Evolutionary conservation across 164 flowering plant genomes (phyloP).

Genomic region (Vitis cinerea): DNA sequence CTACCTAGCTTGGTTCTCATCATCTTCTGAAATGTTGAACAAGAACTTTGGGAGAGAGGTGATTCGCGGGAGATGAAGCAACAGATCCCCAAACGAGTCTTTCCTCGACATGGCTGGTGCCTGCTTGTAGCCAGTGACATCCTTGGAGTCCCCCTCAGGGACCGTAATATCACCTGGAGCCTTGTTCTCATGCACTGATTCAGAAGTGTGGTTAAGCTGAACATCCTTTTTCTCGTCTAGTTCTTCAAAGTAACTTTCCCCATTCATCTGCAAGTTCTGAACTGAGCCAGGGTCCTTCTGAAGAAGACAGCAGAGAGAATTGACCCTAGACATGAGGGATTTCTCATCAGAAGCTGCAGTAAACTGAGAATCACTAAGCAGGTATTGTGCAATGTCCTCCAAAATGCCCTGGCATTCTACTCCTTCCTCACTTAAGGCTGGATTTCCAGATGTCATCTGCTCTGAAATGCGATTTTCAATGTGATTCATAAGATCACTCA

Average conservation of each 20-base stretch:
- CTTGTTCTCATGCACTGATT: constrained; percentile 15
- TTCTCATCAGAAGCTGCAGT: constrained; percentile 65
- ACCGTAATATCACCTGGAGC: constrained; percentile 5
- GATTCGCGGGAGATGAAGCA: constrained; percentile 83
- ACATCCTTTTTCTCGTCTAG: constrained; percentile 16
- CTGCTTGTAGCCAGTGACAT: constrained; percentile 37
- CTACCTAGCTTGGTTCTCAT: constrained; percentile 44
- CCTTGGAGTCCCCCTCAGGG: constrained; percentile 27
- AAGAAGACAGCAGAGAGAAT: constrained; percentile 79
- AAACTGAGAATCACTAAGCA: constrained; percentile 61
- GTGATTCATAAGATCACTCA: constrained; percentile 76
- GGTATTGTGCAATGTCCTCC: constrained; percentile 61
- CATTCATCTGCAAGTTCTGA: constrained; percentile 26
- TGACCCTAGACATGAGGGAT: constrained; percentile 76
- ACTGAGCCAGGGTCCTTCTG: constrained; percentile 50
- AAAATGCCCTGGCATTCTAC: constrained; percentile 43
- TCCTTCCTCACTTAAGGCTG: constrained; percentile 36
- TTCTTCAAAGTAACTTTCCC: constrained; percentile 19
- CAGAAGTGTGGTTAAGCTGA: constrained; percentile 6
- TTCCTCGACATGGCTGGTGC: constrained; percentile 59
- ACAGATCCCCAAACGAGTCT: constrained; percentile 77
- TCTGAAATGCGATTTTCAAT: constrained; percentile 65
- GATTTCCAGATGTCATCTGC: constrained; percentile 51
- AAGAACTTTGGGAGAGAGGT: constrained; percentile 83
- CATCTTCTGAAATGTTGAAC: constrained; percentile 70